phyloP scores from a whole-genome alignment of 768 basidiomycete species.

The Auriscalpium microsporum region DNA sequence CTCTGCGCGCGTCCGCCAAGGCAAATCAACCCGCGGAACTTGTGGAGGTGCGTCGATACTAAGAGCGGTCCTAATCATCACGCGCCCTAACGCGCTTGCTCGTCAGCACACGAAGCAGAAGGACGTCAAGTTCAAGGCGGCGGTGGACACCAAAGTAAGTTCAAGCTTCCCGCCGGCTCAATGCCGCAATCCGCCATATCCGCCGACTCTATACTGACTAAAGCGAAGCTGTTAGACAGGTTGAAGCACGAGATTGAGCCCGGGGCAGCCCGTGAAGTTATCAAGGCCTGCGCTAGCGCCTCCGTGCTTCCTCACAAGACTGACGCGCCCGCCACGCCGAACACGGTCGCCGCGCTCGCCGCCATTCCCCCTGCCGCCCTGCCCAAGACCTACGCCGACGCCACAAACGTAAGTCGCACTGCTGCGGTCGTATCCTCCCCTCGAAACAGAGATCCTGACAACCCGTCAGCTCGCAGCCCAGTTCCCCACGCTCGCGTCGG shows the following conservation, averaged over 20 bases:
- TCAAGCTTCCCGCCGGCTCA: too few species aligned
- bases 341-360: not conserved
- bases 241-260: too few species aligned
- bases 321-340: not conserved
- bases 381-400: not conserved
- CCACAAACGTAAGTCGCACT: conserved; percentile 5
- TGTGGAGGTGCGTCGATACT: conserved; percentile 3
- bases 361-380: not conserved
- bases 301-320: not conserved
- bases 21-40: conserved; percentile 2
- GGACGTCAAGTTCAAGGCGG: too few species aligned
- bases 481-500: not conserved
- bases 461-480: conserved; percentile 1
- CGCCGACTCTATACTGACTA: too few species aligned
- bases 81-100: too few species aligned
- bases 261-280: too few species aligned
- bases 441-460: not conserved
- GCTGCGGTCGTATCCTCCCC: not conserved
- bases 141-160: too few species aligned
- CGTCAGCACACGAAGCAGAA: too few species aligned
- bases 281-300: not conserved
- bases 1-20: conserved; percentile 1
- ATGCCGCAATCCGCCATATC: too few species aligned
- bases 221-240: too few species aligned
- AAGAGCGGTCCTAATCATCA: too few species aligned